Evolutionary conservation across 1,284 basidiomycete genomes (phyloP), one percentile per base, ranked within the genome.

Genomic region (Ganoderma sinense): DNA sequence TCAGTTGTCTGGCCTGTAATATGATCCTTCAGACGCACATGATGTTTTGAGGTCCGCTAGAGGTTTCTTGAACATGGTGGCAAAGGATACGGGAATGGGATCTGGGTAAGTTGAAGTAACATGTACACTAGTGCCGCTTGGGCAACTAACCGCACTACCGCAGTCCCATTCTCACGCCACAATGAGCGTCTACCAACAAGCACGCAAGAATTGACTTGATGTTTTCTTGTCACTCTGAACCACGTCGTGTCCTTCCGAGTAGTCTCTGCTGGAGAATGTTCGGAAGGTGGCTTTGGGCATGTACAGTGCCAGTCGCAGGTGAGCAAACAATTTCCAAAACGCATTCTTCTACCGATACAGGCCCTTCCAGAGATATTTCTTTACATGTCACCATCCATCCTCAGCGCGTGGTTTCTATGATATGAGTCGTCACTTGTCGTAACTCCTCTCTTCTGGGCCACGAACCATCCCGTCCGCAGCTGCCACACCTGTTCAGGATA

Each of bases 11-110:
- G 23, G 5, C 11, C 23, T 13, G 13, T n/a, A 40, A 4, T 23
- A 31, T 18, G 18, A 26, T 39, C 23, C 29, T 26, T 31, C 20
- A 53, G 29, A 23, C 16, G n/a, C 71, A 84, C 86, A 86, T 56
- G 89, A 91, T 1, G 91, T 93, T 78, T 94, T 94, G 65, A 89
- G 75, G 68, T 87, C 87, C 58, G 86, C 83, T 14, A 91, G 78
- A 10, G 90, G 88, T 80, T 93, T 93, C 78, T 93, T 94, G 86
- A 94, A 94, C 92, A 93, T 93, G 41, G 61, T 51, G 23, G 48
- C 45, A 48, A 51, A 26, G 62, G 20, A n/a, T 29, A 41, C 7
- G 16, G 41, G 16, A 43, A 43, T 18, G 3, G 20, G 13, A 14
- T 18, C 16, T n/a, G n/a, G n/a, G n/a, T n/a, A n/a, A n/a, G n/a